Conservation (phyloP, 2,329 filamentous ascomycete species). For the Fusarium nurragi region DNA sequence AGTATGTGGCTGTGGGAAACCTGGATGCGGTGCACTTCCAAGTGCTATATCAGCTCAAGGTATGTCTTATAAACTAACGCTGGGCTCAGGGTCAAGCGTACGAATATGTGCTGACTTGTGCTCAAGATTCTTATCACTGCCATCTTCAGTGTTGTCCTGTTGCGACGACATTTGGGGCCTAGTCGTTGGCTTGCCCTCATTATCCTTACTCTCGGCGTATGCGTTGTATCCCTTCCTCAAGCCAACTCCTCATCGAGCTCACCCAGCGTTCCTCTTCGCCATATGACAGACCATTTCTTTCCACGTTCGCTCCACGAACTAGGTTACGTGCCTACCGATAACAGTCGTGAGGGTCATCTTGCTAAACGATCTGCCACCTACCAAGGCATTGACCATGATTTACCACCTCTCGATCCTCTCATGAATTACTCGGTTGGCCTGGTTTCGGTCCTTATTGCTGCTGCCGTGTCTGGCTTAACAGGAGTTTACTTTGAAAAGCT, state of each 20-base stretch:
- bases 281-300: conserved; percentile 74
- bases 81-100: background rate
- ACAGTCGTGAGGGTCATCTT: conserved; percentile 34
- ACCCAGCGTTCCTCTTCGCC: conserved; percentile 66
- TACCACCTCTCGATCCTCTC: conserved; percentile 56
- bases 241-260: conserved; percentile 64
- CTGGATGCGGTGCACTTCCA: conserved; percentile 93
- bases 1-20: conserved; percentile 92
- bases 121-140: conserved; percentile 83
- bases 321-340: conserved; percentile 58
- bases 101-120: background rate
- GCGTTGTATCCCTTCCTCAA: conserved; percentile 82
- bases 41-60: conserved; percentile 91
- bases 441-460: conserved; percentile 79
- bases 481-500: conserved; percentile 93
- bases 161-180: conserved; percentile 74
- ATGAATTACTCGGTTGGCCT: conserved; percentile 86
- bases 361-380: conserved; percentile 80
- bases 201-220: conserved; percentile 82
- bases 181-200: conserved; percentile 85
- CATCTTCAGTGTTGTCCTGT: conserved; percentile 82
- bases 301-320: conserved; percentile 82
- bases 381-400: conserved; percentile 79
- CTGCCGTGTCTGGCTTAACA: conserved; percentile 82
- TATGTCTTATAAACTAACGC: conserved; percentile 42